Base-by-base conservation (phyloP, 2,329 filamentous ascomycete species). In the Penicillium sp. region DNA sequence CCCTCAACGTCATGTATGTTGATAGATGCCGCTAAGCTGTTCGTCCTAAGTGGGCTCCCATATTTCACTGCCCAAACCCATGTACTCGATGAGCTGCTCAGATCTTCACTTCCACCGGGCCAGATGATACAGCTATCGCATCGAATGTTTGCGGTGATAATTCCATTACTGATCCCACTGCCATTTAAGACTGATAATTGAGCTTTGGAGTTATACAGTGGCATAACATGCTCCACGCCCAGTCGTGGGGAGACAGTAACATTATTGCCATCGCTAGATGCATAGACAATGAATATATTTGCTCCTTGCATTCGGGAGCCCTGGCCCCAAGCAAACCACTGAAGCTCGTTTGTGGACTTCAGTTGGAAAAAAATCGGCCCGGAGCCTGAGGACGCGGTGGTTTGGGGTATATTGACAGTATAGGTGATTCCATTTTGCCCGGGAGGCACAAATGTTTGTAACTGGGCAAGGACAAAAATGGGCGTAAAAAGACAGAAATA, bases 311-410 rank as follows among this genome's bases (percentile, higher is more conserved):
- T 87, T 39, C 57, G 53, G 0, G 63, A 60, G 42, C 85, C 85
- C 29, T 81, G 81, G 28, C 82, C 85, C 16, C 86, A 72, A 8
- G 75, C 80, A 15, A 85, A 76, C 85, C 85, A 87, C 46, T 62
- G 45, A 18, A 61, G 28, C 2, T 46, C 34, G 9, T 23, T 44
- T 0, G 62, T 53, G 68, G 82, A 82, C n/a, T 71, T 71, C 51
- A 87, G 75, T 63, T 85, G 83, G 57, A 87, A 77, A 65, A 83
- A 86, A 49, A 87, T 75, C 64, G 83, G 82, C 50, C 82, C 83
- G 4, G 73, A 70, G 29, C 75, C 75, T 3, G 76, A 73, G 34
- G 71, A 71, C 12, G 76, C 76, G 1, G 82, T 79, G 1, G 72
- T 63, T 42, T 73, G 61, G 0, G 85, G 83, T 2, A 85, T 77